phyloP scores from a whole-genome alignment of 371 early-diverging fungal genomes.

The Mycotypha africana region DNA sequence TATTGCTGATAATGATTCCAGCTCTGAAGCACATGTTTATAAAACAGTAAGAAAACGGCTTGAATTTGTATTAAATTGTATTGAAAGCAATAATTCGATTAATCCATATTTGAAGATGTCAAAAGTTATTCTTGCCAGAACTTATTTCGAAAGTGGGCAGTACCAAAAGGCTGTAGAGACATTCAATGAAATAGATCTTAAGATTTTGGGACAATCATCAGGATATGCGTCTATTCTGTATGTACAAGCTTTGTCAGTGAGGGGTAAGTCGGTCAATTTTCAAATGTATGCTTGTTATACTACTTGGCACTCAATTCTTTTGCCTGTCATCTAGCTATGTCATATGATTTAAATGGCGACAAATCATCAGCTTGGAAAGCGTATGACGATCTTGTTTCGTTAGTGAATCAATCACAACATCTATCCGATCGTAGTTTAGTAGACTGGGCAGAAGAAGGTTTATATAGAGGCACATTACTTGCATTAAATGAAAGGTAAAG shows the following conservation, averaged over 20 bases:
- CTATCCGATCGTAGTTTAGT: conserved; percentile 41
- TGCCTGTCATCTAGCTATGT: too few species aligned
- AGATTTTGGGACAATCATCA: conserved; percentile 6
- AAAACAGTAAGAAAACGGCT: too few species aligned
- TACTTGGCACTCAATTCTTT: too few species aligned
- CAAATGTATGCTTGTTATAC: background rate
- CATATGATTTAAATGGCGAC: conserved; percentile 48
- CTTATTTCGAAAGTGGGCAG: conserved; percentile 30
- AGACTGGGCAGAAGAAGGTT: conserved; percentile 65
- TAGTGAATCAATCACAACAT: conserved; percentile 26
- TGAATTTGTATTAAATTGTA: too few species aligned
- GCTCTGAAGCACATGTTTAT: conserved; percentile 9
- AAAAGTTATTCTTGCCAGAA: conserved; percentile 31
- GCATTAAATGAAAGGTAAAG: conserved; percentile 48
- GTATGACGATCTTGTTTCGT: conserved; percentile 35
- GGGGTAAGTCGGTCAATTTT: conserved; percentile 34
- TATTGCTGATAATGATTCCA: conserved; percentile 12
- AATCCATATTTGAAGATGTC: too few species aligned
- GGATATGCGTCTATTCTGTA: conserved; percentile 45
- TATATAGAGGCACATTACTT: conserved; percentile 58
- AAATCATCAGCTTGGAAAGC: too few species aligned
- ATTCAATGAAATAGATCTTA: conserved; percentile 8
- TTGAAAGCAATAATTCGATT: too few species aligned
- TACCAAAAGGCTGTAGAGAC: conserved; percentile 23
- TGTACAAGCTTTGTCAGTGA: conserved; percentile 40